A percentile compares a stretch with the other conserved stretches of the same genome.
phyloP scores from a whole-genome alignment of 1,284 basidiomycete genomes.

The Sanghuangporus weigelae region DNA sequence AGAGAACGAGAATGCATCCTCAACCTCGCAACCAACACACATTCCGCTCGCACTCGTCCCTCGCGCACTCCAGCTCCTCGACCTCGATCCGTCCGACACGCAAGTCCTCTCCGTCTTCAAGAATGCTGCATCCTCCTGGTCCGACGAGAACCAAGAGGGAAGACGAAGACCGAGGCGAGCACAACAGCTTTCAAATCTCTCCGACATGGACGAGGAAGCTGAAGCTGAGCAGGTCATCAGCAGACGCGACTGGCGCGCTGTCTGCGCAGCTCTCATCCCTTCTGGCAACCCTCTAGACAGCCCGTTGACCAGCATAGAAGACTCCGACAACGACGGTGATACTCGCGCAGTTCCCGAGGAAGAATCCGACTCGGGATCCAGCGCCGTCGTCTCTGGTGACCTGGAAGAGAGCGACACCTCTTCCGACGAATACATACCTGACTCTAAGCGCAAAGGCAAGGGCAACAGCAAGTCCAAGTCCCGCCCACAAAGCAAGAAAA shows the following conservation, averaged over 20 bases:
- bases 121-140: constrained; percentile 69
- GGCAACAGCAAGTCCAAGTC: not conserved
- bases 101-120: constrained; percentile 63
- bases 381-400: constrained; percentile 18
- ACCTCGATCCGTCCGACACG: constrained; percentile 60
- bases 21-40: constrained; percentile 12
- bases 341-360: constrained; percentile 14
- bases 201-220: constrained; percentile 20
- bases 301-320: constrained; percentile 22
- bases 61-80: constrained; percentile 54
- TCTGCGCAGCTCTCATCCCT: constrained; percentile 64
- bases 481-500: not conserved
- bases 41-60: constrained; percentile 58
- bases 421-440: constrained; percentile 21
- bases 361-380: constrained; percentile 21
- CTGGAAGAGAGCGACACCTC: constrained; percentile 17
- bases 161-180: not conserved
- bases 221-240: constrained; percentile 33
- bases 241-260: constrained; percentile 65
- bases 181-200: not conserved
- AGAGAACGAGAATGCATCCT: not conserved
- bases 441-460: not conserved
- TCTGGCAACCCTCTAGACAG: constrained; percentile 21
- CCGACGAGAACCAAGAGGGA: constrained; percentile 6
- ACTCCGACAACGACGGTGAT: constrained; percentile 26